These are phyloP conservation scores for Claviceps arundinis DNA, from an alignment of 2,329 filamentous ascomycete species.

Conservation along the genomic window DNA sequence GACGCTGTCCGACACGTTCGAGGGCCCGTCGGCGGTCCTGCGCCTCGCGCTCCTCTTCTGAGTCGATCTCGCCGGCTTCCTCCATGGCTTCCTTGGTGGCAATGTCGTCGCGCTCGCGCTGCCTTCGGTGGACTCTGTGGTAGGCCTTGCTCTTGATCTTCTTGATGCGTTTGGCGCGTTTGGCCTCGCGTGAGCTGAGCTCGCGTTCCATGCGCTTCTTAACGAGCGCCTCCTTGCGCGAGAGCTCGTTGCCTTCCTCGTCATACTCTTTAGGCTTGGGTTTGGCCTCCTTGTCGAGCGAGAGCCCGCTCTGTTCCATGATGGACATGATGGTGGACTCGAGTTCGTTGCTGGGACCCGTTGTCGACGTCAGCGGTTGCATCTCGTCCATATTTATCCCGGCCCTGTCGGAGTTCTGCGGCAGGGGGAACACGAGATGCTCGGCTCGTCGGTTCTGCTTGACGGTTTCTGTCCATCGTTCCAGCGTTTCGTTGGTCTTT, in stretches of 20 bases:
- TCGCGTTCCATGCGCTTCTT: slow-evolving; percentile 72
- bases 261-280: slow-evolving; percentile 49
- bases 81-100: slow-evolving; percentile 38
- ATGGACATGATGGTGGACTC: slow-evolving; percentile 80
- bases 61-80: slow-evolving; percentile 47
- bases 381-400: slow-evolving; percentile 51
- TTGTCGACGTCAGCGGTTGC: slow-evolving; percentile 46
- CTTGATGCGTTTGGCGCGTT: slow-evolving; percentile 82
- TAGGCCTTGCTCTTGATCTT: slow-evolving; percentile 99
- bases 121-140: slow-evolving; percentile 79
- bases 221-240: slow-evolving; percentile 55
- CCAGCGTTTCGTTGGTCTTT: slow-evolving; percentile 81
- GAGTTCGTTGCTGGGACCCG: slow-evolving; percentile 61
- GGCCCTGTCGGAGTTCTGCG: slow-evolving; percentile 51
- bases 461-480: slow-evolving; percentile 88
- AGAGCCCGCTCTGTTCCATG: slow-evolving; percentile 75
- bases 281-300: slow-evolving; percentile 31
- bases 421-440: slow-evolving; percentile 75
- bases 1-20: slow-evolving; percentile 73
- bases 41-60: slow-evolving; percentile 50
- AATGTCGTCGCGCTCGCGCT: slow-evolving; percentile 40
- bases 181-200: slow-evolving; percentile 75
- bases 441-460: slow-evolving; percentile 88
- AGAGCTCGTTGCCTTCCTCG: slow-evolving; percentile 59
- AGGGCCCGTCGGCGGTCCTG: slow-evolving; percentile 64